Evolutionary conservation across 257 asterid species (phyloP).

Genomic region (Cynanchum wilfordii): DNA sequence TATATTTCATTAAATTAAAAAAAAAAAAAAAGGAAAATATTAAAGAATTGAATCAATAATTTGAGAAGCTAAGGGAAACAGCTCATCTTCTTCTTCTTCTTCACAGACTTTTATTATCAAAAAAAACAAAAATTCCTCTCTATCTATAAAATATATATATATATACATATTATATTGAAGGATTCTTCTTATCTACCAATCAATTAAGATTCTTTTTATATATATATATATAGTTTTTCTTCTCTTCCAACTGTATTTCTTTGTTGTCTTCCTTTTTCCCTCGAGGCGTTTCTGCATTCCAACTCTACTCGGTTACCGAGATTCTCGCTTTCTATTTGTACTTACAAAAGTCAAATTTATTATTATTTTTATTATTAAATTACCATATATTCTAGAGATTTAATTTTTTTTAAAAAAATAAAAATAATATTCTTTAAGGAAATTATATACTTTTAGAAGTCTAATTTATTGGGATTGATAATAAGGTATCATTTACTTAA

Average conservation of each 20-base stretch:
- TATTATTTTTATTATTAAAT: too few relatives aligned
- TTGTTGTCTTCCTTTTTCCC: conserved; percentile 24
- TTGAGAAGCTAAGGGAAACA: background rate
- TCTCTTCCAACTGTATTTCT: conserved; percentile 40
- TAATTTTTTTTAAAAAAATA: too few relatives aligned
- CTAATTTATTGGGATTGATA: too few relatives aligned
- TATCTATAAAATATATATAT: too few relatives aligned
- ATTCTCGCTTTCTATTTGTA: conserved; percentile 10
- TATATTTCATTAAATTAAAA: too few relatives aligned
- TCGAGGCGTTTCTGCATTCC: background rate
- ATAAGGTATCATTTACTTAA: too few relatives aligned
- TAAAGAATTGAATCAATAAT: conserved; percentile 15
- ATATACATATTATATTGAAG: too few relatives aligned
- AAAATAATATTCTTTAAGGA: too few relatives aligned
- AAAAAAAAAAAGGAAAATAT: background rate
- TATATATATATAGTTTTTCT: too few relatives aligned
- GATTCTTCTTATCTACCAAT: conserved; percentile 20
- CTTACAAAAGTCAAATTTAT: background rate
- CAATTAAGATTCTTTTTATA: conserved; percentile 18
- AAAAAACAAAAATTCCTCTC: too few relatives aligned
- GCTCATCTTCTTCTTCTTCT: background rate
- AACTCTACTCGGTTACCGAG: conserved; percentile 19
- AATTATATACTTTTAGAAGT: too few relatives aligned
- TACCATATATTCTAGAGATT: background rate
- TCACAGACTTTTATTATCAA: background rate